A percentile compares a stretch with the other conserved stretches of the same genome.
phyloP scores from a whole-genome alignment of 768 basidiomycete genomes.

The Mycena capillaripes region DNA sequence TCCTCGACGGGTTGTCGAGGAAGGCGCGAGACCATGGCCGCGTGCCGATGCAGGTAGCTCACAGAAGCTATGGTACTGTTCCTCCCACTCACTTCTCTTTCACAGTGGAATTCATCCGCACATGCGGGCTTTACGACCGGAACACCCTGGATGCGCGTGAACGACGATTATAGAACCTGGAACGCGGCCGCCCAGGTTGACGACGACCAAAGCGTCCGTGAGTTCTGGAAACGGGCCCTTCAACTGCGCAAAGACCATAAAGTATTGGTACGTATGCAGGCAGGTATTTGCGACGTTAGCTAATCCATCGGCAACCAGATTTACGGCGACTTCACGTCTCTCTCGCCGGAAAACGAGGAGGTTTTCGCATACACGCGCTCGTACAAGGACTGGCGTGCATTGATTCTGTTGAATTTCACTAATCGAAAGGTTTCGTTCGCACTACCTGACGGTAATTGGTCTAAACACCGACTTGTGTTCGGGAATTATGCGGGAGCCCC shows the following conservation, averaged over 20 bases:
- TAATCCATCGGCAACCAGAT: conserved; percentile 51
- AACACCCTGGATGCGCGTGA: conserved; percentile 82
- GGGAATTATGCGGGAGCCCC: conserved; percentile 45
- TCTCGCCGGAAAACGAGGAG: conserved; percentile 60
- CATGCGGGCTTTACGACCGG: conserved; percentile 78
- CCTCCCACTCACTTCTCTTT: neutral
- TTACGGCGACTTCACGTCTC: conserved; percentile 71
- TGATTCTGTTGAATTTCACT: conserved; percentile 66
- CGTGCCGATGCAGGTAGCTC: conserved; percentile 74
- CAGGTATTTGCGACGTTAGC: neutral
- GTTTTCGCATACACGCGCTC: conserved; percentile 70
- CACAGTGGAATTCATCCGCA: conserved; percentile 67
- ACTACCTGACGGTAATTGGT: neutral
- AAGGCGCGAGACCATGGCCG: conserved; percentile 82
- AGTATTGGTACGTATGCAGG: conserved; percentile 59
- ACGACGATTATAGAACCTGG: conserved; percentile 74
- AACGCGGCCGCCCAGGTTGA: conserved; percentile 65
- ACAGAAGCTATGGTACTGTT: too few relatives aligned
- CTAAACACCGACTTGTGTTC: conserved; percentile 40
- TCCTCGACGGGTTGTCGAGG: conserved; percentile 67
- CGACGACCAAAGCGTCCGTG: conserved; percentile 66
- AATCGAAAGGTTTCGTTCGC: conserved; percentile 40
- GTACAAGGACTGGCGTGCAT: conserved; percentile 49
- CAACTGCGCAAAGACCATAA: conserved; percentile 65
- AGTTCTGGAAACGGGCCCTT: conserved; percentile 74